These are phyloP conservation scores for Filobasidium wieringae DNA, from an alignment of 768 basidiomycete genomes.

Conservation along the genomic window DNA sequence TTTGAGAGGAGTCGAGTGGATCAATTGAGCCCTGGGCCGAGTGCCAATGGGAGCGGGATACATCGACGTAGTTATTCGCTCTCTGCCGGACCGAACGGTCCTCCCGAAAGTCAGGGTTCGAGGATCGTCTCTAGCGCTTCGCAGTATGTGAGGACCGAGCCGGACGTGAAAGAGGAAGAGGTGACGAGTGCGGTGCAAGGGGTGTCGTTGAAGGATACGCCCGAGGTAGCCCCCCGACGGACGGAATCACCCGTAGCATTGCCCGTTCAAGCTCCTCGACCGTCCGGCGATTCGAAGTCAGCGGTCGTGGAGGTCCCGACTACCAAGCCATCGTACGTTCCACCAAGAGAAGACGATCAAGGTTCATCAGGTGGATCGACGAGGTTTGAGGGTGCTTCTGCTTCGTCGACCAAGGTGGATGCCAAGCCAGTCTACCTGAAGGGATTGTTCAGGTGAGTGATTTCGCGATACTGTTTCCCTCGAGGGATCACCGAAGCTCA, in stretches of 20 bases:
- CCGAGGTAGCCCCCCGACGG: too few species aligned
- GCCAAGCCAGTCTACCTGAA: slow-evolving; percentile 93
- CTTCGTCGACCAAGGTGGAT: slow-evolving; percentile 53
- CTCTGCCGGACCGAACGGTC: background rate
- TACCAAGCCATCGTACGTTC: too few species aligned
- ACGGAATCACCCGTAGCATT: too few species aligned
- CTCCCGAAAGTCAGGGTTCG: background rate
- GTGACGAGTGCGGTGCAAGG: background rate
- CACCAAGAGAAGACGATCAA: too few species aligned
- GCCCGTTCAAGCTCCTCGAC: too few species aligned
- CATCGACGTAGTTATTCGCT: slow-evolving; percentile 10
- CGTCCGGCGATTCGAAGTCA: too few species aligned
- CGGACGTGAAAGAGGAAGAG: background rate
- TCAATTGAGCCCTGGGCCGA: slow-evolving; percentile 27
- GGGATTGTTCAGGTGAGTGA: slow-evolving; percentile 71
- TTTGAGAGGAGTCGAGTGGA: slow-evolving; percentile 41
- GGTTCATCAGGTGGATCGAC: too few species aligned
- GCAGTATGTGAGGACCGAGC: slow-evolving; percentile 2
- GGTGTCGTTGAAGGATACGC: background rate
- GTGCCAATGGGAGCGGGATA: background rate
- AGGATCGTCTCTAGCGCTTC: slow-evolving; percentile 24
- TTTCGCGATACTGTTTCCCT: slow-evolving; percentile 19
- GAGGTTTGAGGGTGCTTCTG: slow-evolving; percentile 16
- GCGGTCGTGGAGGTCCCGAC: too few species aligned
- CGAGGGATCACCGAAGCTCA: background rate